Conservation (phyloP, 2,329 filamentous ascomycete genomes). For the Malbranchea zuffiana region DNA sequence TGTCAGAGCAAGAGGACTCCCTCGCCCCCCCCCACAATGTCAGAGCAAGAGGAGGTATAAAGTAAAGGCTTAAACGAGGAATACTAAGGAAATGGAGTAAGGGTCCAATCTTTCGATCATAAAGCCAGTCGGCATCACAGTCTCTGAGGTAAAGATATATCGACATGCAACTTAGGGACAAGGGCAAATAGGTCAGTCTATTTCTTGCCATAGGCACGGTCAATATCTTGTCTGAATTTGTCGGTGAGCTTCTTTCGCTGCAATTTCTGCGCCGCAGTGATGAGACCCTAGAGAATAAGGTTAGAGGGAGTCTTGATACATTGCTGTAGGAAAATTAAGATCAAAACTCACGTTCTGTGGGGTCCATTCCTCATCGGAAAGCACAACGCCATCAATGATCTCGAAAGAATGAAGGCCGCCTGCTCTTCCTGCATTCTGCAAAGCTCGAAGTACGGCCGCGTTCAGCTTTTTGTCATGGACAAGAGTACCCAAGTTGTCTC, state of each 20-base stretch:
- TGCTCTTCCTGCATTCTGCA: conserved; percentile 28
- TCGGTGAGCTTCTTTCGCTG: conserved; percentile 57
- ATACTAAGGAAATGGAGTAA: too few relatives aligned
- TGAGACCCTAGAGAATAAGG: conserved; percentile 43
- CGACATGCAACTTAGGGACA: too few relatives aligned
- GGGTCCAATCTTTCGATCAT: not conserved
- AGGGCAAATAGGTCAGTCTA: conserved; percentile 16
- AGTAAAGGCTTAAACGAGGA: too few relatives aligned
- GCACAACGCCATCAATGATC: conserved; percentile 35
- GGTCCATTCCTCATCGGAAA: conserved; percentile 38
- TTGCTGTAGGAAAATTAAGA: not conserved
- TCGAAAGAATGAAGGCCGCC: conserved; percentile 32
- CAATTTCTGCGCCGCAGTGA: conserved; percentile 62
- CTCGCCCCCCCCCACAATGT: too few relatives aligned
- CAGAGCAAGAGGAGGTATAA: too few relatives aligned
- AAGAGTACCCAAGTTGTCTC: conserved; percentile 18
- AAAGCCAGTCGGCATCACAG: too few relatives aligned
- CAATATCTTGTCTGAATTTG: conserved; percentile 52
- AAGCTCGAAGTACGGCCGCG: conserved; percentile 30
- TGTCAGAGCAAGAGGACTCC: too few relatives aligned
- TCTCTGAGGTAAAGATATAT: too few relatives aligned
- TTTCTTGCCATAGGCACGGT: conserved; percentile 47
- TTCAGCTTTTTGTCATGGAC: conserved; percentile 34
- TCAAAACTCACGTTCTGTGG: conserved; percentile 29
- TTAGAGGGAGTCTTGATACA: conserved; percentile 14